Evolutionary conservation across 140 eudicot species (phyloP).

Genomic region (Ambrosia hybrid): DNA sequence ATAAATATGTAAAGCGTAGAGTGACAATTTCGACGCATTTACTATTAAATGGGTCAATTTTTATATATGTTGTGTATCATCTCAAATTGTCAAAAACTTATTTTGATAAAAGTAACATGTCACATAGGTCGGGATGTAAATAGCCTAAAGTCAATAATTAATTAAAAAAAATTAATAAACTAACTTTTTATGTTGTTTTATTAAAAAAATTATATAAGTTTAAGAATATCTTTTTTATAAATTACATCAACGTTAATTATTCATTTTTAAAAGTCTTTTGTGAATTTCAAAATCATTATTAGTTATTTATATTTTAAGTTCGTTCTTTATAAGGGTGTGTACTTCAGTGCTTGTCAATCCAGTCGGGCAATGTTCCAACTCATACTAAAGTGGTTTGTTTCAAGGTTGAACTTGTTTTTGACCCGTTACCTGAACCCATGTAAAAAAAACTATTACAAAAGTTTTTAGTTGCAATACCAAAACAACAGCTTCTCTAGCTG

Average conservation of each 20-base stretch:
- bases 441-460: neutral
- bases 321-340: neutral
- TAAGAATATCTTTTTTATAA: neutral
- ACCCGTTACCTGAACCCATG: neutral
- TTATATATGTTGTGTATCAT: neutral
- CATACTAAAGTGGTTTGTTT: neutral
- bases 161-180: neutral
- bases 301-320: neutral
- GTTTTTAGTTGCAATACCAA: conserved; percentile 41
- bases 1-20: too few species aligned
- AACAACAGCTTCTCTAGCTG: conserved; percentile 75
- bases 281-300: neutral
- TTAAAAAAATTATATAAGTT: neutral
- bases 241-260: neutral
- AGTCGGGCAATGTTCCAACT: neutral
- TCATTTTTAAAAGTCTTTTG: neutral
- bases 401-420: neutral
- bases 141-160: neutral
- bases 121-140: neutral
- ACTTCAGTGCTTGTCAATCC: neutral
- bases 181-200: neutral
- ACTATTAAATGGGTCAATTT: neutral
- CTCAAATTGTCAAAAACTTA: neutral
- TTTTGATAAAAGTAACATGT: neutral
- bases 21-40: neutral